Percentiles rank a stretch among this genome's conserved stretches.
Evolutionary conservation across 768 basidiomycete species (phyloP).

Genomic region (Coprinopsis strossmayeri): DNA sequence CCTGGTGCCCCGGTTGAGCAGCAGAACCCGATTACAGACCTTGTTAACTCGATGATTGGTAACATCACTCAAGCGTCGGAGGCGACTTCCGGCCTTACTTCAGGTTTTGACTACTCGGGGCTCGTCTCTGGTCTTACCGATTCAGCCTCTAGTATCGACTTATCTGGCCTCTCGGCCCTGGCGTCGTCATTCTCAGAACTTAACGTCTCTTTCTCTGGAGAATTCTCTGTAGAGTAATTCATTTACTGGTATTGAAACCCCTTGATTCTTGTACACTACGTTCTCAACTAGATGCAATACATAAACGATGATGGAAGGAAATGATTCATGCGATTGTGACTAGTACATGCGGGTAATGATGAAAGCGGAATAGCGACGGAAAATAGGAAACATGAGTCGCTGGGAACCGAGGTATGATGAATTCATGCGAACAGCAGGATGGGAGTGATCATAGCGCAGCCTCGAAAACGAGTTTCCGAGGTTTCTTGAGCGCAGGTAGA

Average conservation of each 20-base stretch:
- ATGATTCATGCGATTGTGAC: background rate
- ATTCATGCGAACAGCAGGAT: background rate
- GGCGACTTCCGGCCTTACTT: background rate
- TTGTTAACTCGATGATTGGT: background rate
- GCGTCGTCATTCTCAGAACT: background rate
- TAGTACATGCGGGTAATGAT: background rate
- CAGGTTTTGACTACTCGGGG: background rate
- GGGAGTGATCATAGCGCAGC: slow-evolving; percentile 27
- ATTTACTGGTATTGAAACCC: background rate
- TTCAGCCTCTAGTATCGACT: background rate
- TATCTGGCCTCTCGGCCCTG: background rate
- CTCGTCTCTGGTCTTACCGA: background rate
- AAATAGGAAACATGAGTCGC: background rate
- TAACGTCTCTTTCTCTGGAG: background rate
- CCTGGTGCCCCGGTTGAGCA: background rate
- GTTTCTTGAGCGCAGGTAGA: slow-evolving; percentile 40
- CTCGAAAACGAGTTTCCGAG: slow-evolving; percentile 45
- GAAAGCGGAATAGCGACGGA: background rate
- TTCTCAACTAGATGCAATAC: background rate
- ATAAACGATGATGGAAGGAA: background rate
- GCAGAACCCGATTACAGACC: background rate
- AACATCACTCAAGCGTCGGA: background rate
- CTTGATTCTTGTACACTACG: background rate
- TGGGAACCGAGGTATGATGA: background rate
- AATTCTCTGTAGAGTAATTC: background rate